A percentile compares a stretch with the other conserved stretches of the same genome.
phyloP scores from a whole-genome alignment of 2,329 filamentous ascomycete species.

The Mycosphaerella sp. region DNA sequence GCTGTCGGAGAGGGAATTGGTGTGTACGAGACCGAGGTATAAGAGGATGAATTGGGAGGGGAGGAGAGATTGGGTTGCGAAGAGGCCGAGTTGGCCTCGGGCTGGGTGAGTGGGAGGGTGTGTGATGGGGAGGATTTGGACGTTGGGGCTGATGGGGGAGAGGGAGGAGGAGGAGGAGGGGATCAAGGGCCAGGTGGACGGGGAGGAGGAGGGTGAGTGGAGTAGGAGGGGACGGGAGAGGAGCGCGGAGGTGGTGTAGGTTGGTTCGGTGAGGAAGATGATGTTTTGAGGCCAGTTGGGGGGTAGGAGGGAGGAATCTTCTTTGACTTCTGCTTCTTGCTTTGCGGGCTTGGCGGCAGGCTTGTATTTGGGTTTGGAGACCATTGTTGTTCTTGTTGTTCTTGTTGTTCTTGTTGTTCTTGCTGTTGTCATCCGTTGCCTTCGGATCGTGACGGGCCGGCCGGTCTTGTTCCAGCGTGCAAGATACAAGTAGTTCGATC shows the following conservation, averaged over 20 bases:
- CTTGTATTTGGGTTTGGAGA: background rate
- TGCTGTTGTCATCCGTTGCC: background rate
- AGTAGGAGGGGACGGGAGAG: constrained; percentile 26
- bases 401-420: no score
- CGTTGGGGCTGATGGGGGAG: constrained; percentile 32
- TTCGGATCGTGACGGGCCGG: background rate
- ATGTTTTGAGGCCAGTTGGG: constrained; percentile 30
- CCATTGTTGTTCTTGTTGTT: background rate
- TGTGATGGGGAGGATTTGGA: constrained; percentile 40
- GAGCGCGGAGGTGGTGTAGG: constrained; percentile 27
- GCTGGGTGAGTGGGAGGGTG: constrained; percentile 41
- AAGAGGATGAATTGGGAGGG: constrained; percentile 45
- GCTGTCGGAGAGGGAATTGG: constrained; percentile 38
- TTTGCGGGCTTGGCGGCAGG: background rate
- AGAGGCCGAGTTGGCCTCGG: constrained; percentile 43
- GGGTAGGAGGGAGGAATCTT: constrained; percentile 13
- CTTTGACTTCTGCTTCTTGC: background rate
- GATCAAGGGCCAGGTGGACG: constrained; percentile 20
- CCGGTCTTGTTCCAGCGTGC: background rate
- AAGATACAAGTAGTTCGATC: background rate
- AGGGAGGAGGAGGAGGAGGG: constrained; percentile 10
- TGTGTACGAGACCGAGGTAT: constrained; percentile 47
- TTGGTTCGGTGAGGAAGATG: constrained; percentile 29
- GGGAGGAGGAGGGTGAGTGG: constrained; percentile 17
- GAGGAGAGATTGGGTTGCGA: constrained; percentile 39